A percentile compares a stretch with the other conserved stretches of the same genome.
Conservation (phyloP, 148 eudicot species). For the Vaccinium darrowii region DNA sequence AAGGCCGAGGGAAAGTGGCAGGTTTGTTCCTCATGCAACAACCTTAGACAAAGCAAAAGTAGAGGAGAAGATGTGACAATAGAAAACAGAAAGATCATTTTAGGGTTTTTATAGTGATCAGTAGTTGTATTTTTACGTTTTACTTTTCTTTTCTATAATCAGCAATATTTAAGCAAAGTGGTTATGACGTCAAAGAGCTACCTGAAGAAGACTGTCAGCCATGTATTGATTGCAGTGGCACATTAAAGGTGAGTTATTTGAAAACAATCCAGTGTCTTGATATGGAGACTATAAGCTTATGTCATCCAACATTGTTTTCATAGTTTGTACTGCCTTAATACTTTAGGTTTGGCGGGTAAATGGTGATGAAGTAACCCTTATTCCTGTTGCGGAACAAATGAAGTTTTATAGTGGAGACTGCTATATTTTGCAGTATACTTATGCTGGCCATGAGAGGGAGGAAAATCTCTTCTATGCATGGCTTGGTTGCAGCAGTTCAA, state of each 20-base stretch:
- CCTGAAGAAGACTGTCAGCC: constrained; percentile 39
- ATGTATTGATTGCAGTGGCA: constrained; percentile 36
- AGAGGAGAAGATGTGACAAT: constrained; percentile 1
- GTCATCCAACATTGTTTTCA: background rate
- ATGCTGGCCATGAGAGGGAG: constrained; percentile 33
- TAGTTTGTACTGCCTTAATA: background rate
- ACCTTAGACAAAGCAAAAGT: background rate
- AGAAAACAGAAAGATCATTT: background rate
- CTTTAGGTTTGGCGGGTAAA: constrained; percentile 47
- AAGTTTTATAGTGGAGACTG: constrained; percentile 47
- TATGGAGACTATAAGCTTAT: background rate
- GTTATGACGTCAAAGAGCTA: constrained; percentile 45
- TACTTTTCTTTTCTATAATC: constrained; percentile 16
- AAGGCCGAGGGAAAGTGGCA: constrained; percentile 75
- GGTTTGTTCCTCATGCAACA: constrained; percentile 28
- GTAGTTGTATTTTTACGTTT: background rate
- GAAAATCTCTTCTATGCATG: constrained; percentile 45
- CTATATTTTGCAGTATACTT: constrained; percentile 43
- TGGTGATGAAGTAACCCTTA: constrained; percentile 24
- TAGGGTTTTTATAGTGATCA: background rate
- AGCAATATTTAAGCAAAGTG: constrained; percentile 52
- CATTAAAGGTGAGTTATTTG: constrained; percentile 27
- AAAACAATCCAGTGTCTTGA: background rate
- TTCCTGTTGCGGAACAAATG: constrained; percentile 31
- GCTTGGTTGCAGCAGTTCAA: constrained; percentile 41